phyloP scores from a whole-genome alignment of 805 yeast genomes.

The Kluyveromyces siamensis region DNA sequence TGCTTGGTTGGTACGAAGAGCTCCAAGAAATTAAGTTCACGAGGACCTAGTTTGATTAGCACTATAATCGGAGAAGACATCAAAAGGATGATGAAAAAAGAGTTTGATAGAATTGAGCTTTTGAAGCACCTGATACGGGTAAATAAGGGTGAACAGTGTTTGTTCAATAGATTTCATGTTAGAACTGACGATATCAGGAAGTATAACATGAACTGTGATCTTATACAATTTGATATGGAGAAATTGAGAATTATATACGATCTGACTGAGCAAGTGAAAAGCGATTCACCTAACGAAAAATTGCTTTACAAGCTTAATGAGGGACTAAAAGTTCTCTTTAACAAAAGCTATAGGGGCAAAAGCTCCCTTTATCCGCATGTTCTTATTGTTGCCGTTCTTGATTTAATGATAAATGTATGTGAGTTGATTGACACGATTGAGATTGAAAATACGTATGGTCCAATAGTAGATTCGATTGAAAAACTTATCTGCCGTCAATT shows the following conservation, averaged over 20 bases:
- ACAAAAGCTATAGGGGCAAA: conserved; percentile 1
- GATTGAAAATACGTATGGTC: not conserved
- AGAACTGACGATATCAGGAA: conserved; percentile 5
- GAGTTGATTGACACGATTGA: not conserved
- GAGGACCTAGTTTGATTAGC: no score
- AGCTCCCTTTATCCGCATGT: conserved; percentile 3
- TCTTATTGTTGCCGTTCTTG: conserved; percentile 5
- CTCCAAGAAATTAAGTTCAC: not conserved
- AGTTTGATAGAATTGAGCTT: conserved; percentile 1
- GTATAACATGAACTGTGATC: conserved; percentile 4
- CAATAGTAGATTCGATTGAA: not conserved
- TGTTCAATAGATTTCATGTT: conserved; percentile 10
- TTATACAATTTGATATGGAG: conserved; percentile 3
- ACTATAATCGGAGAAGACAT: not conserved
- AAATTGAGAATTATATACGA: conserved; percentile 4
- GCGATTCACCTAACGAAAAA: conserved; percentile 2
- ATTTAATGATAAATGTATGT: conserved; percentile 6
- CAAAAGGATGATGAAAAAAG: not conserved
- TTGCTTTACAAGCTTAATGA: conserved; percentile 6
- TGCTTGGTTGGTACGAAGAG: no score
- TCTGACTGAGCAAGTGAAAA: conserved; percentile 1
- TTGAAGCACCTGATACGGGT: conserved; percentile 11
- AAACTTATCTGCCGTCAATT: not conserved
- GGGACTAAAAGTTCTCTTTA: conserved; percentile 5
- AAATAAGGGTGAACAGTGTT: conserved; percentile 6